Evolutionary conservation across 148 eudicot genomes (phyloP).

Genomic region (Suaeda aralocaspica): DNA sequence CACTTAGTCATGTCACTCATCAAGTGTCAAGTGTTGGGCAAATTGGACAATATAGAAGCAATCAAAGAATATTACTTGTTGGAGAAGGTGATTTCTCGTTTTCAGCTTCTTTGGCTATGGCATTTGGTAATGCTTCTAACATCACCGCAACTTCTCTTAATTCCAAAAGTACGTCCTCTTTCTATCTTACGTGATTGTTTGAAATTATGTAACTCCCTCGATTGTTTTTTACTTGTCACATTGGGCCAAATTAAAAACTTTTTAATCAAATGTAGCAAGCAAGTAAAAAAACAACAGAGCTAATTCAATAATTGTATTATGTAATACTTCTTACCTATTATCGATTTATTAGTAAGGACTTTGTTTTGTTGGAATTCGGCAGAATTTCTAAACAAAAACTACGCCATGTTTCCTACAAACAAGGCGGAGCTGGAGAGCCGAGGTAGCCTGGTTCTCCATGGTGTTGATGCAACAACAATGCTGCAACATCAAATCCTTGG

Average conservation of each 20-base stretch:
- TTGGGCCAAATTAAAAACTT: no score
- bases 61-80: constrained; percentile 13
- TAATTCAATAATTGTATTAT: no score
- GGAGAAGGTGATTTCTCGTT: constrained; percentile 34
- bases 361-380: no score
- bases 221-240: no score
- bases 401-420: constrained; percentile 3
- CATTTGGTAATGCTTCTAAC: constrained; percentile 24
- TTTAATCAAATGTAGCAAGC: no score
- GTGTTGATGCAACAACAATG: constrained; percentile 24
- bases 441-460: constrained; percentile 15
- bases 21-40: background rate
- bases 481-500: background rate
- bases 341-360: no score
- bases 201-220: no score
- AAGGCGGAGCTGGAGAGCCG: background rate
- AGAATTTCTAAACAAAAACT: constrained; percentile 12
- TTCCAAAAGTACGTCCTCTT: background rate
- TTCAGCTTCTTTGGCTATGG: constrained; percentile 23
- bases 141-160: constrained; percentile 24
- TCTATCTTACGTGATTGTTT: no score
- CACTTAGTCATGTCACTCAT: background rate
- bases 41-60: constrained; percentile 11
- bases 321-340: no score
- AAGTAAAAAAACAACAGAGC: no score